Evolutionary conservation across 2,329 filamentous ascomycete species (phyloP).

Genomic region (Cercospora brassicicola): DNA sequence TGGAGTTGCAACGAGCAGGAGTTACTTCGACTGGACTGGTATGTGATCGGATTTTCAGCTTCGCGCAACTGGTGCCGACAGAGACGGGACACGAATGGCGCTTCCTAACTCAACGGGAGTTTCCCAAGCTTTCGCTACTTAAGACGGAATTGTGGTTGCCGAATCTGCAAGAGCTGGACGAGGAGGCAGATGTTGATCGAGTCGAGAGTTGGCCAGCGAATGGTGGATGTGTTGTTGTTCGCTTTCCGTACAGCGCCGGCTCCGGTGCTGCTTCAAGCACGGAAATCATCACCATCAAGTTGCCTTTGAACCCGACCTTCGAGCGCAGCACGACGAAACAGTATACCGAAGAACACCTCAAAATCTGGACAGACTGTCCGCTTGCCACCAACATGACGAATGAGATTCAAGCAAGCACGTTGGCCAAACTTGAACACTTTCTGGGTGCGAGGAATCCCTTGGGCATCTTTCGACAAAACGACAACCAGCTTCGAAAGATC

Average conservation of each 20-base stretch:
- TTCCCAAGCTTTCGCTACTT: slow-evolving; percentile 70
- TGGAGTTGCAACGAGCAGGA: slow-evolving; percentile 41
- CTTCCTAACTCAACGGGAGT: slow-evolving; percentile 69
- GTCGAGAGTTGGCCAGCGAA: slow-evolving; percentile 53
- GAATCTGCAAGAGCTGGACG: slow-evolving; percentile 43
- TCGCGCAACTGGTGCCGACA: slow-evolving; percentile 62
- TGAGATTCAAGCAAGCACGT: slow-evolving; percentile 55
- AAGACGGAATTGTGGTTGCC: slow-evolving; percentile 68
- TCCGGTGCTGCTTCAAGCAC: slow-evolving; percentile 23
- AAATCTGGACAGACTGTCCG: slow-evolving; percentile 63
- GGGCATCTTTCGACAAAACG: slow-evolving; percentile 66
- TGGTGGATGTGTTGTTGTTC: slow-evolving; percentile 64
- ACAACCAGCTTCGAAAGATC: slow-evolving; percentile 56
- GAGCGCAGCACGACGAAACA: slow-evolving; percentile 59
- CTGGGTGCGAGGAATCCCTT: slow-evolving; percentile 67
- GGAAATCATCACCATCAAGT: slow-evolving; percentile 60
- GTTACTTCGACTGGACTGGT: slow-evolving; percentile 48
- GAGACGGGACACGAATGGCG: slow-evolving; percentile 58
- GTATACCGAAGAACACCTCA: slow-evolving; percentile 62
- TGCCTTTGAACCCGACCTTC: slow-evolving; percentile 64
- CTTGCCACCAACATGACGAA: slow-evolving; percentile 48
- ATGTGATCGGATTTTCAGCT: slow-evolving; percentile 52
- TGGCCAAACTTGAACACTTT: slow-evolving; percentile 63
- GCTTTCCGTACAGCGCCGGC: slow-evolving; percentile 58
- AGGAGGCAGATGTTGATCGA: background rate